Evolutionary conservation across 1,139 yeast species (phyloP), one percentile per base, ranked within the genome.

Genomic region (Hyphopichia buzzinii): DNA sequence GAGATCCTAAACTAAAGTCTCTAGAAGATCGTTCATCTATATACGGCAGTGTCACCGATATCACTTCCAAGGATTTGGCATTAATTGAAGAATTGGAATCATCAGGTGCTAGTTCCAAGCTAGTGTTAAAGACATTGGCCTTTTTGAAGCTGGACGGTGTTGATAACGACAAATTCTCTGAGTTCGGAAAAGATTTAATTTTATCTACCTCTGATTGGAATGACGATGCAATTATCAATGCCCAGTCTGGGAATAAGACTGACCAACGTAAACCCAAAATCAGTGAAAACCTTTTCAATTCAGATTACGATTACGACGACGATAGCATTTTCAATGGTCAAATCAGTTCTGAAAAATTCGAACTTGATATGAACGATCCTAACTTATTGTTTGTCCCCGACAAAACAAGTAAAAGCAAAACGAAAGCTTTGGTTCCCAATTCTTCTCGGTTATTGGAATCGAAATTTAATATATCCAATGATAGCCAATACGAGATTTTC

Each of bases 161-260:
- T 4, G 59, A 57, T 36, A 59, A 62, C 41, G 72, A 74, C 37
- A 59, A 60, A 36, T 67, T 74, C 34, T 47, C 60, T 2, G 64
- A 60, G 2, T 77, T 61, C 44, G 72, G 77, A 22, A 78, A 79
- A 37, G 87, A 84, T 42, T 60, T 86, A 36, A 66, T 84, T 4
- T 64, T 88, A 29, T 85, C 94, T 0, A 76, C 92, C 0, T 83
- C 87, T 13, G 92, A 85, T 47, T 89, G 97, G 96, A 83, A 87
- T 50, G 86, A 83, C 49, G 81, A 79, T 22, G 67, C 67, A 4
- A 78, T 84, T 13, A 65, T 84, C 16, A 77, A 80, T 36, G 79
- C 77, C 3, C 72, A 67, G 1, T 66, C 57, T 3, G 41, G 37
- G 39, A 37, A 40, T 8, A 27, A 27, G 21, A 6, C 22, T 19